Percentiles rank a stretch among this genome's conserved stretches.
Evolutionary conservation across 768 basidiomycete species (phyloP).

Genomic region (Exsudoporus frostii): DNA sequence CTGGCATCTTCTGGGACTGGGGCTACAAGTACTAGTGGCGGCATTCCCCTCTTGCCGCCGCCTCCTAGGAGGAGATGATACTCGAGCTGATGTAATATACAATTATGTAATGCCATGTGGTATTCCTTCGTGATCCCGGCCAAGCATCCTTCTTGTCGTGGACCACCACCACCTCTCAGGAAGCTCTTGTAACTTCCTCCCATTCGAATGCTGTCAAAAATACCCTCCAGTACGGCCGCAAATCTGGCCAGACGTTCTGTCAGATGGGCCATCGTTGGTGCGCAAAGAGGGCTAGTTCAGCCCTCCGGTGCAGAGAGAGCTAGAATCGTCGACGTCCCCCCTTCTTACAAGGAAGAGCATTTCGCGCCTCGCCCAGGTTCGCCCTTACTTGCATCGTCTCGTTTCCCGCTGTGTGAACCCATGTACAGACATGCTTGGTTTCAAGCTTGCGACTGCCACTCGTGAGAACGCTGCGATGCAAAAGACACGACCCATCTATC

Average conservation of each 20-base stretch:
- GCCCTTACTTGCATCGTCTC: slow-evolving; percentile 6
- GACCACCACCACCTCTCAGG: slow-evolving; percentile 11
- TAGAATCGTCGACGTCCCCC: slow-evolving; percentile 77
- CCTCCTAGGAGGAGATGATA: slow-evolving; percentile 59
- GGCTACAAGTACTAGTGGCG: slow-evolving; percentile 29
- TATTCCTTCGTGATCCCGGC: slow-evolving; percentile 5
- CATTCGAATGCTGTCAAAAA: slow-evolving; percentile 54
- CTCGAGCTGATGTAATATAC: slow-evolving; percentile 14
- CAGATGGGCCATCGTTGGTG: slow-evolving; percentile 18
- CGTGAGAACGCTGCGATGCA: slow-evolving; percentile 55
- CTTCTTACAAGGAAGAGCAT: slow-evolving; percentile 64
- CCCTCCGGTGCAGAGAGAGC: slow-evolving; percentile 82
- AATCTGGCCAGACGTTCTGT: slow-evolving; percentile 29
- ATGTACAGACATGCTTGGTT: slow-evolving; percentile 78
- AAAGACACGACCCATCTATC: slow-evolving; percentile 87
- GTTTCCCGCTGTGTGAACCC: background rate
- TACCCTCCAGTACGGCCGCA: slow-evolving; percentile 39
- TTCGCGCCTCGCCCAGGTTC: slow-evolving; percentile 70
- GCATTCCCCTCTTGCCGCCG: slow-evolving; percentile 77
- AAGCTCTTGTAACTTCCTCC: slow-evolving; percentile 1
- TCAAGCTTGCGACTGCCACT: slow-evolving; percentile 67
- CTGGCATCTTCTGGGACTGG: slow-evolving; percentile 35
- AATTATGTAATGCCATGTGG: slow-evolving; percentile 19
- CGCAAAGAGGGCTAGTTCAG: slow-evolving; percentile 67
- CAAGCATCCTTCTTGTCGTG: background rate